Evolutionary conservation across 2,329 filamentous ascomycete species (phyloP).

Genomic region (Fusarium nurragi): DNA sequence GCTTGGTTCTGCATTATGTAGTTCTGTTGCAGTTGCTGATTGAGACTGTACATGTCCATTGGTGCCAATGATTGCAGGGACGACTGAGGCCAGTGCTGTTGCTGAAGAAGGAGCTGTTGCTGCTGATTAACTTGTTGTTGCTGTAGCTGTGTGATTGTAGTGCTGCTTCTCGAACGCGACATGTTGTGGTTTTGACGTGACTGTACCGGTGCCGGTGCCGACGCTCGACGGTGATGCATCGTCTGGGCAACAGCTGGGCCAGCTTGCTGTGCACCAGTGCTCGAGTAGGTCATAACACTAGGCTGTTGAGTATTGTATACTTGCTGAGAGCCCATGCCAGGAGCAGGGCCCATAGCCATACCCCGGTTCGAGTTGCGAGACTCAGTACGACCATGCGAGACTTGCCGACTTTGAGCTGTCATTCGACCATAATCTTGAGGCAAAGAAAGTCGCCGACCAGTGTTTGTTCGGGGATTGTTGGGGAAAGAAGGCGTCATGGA

Average conservation of each 20-base stretch:
- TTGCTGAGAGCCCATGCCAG: slow-evolving; percentile 16
- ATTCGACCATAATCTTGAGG: slow-evolving; percentile 33
- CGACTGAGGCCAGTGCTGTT: slow-evolving; percentile 17
- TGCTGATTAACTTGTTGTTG: slow-evolving; percentile 23
- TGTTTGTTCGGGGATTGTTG: slow-evolving; percentile 4
- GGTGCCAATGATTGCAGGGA: slow-evolving; percentile 32
- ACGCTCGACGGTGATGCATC: slow-evolving; percentile 33
- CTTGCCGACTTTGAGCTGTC: slow-evolving; percentile 29
- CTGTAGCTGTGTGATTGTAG: slow-evolving; percentile 26
- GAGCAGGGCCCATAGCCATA: slow-evolving; percentile 8
- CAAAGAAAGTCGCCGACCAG: slow-evolving; percentile 30
- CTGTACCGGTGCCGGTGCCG: slow-evolving; percentile 35
- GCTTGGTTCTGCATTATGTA: slow-evolving; percentile 36
- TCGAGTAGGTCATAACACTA: slow-evolving; percentile 29
- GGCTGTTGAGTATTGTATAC: slow-evolving; percentile 15
- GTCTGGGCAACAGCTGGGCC: slow-evolving; percentile 7
- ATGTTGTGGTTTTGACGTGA: slow-evolving; percentile 4
- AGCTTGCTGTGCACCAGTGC: slow-evolving; percentile 26
- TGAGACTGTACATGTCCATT: slow-evolving; percentile 32
- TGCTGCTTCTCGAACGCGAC: slow-evolving; percentile 26
- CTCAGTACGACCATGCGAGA: slow-evolving; percentile 17
- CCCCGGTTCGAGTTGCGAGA: slow-evolving; percentile 23
- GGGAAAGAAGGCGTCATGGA: slow-evolving; percentile 30
- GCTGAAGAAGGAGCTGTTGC: slow-evolving; percentile 21
- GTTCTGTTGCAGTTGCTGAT: slow-evolving; percentile 35